Evolutionary conservation across 805 yeast species (phyloP), one percentile per base, ranked within the genome.

Genomic region (Pichia kluyveri): DNA sequence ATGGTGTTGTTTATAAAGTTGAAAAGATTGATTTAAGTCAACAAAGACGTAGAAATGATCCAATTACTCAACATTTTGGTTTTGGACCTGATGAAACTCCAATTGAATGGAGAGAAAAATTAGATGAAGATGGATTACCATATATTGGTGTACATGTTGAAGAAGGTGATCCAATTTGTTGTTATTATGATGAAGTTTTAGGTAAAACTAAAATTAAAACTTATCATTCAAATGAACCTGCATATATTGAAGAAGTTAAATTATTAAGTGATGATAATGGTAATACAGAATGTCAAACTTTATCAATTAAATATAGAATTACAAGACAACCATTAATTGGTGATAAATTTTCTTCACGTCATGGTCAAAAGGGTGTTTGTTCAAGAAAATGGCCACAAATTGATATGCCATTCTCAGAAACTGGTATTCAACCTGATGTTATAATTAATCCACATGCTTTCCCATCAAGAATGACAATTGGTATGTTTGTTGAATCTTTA

Each of bases 401-500:
- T 54, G 98, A 93, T 67, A 82, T 93, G 96, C 99, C 99, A 47
- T 93, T 93, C 72, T 79, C 88, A 55, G 99, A 93, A 70, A 73
- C 86, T 34, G 99, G 99, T 60, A 91, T 93, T 52, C 96, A 86
- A 66, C 99, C 99, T 2, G 99, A 93, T 69, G 85, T 93, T 57
- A 93, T 93, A 62, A 93, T 93, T 62, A 93, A 93, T 66, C 99
- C 99, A 4, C 99, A 91, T 67, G 99, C 98, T 56, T 93, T 91
- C 91, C 99, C 99, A 58, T 91, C 98, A 43, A 93, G 99, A 75
- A 93, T 93, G 99, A 93, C 99, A 12, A 91, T 93, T 68, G 99
- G 99, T 73, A 93, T 93, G 98, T 93, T 93, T 69, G 97, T 93
- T 43, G 99, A 93, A 69, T 85, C 95, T 46, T 69, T 93, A 49